phyloP scores from a whole-genome alignment of 2,329 filamentous ascomycete genomes.

The Berkeleyomyces basicola region DNA sequence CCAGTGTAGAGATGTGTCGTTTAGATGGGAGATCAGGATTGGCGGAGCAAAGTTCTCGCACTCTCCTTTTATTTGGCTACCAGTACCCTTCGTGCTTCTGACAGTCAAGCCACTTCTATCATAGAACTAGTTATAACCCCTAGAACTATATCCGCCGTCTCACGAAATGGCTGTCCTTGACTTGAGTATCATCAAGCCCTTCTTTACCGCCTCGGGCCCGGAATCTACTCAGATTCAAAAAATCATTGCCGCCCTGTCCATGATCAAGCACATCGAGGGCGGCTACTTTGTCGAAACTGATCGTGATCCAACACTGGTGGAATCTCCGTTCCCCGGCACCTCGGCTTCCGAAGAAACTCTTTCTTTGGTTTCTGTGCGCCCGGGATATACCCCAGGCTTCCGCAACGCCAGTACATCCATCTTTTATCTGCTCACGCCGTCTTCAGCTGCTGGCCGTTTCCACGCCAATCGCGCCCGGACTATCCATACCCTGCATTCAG shows the following conservation, averaged over 20 bases:
- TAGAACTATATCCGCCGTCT: too few relatives aligned
- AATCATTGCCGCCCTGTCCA: slow-evolving; percentile 25
- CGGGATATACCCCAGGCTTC: slow-evolving; percentile 24
- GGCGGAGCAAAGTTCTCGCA: too few relatives aligned
- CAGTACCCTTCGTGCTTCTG: too few relatives aligned
- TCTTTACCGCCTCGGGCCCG: neutral
- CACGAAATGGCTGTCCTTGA: too few relatives aligned
- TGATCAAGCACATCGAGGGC: slow-evolving; percentile 43
- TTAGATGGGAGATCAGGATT: too few relatives aligned
- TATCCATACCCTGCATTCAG: slow-evolving; percentile 48
- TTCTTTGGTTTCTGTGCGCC: slow-evolving; percentile 20
- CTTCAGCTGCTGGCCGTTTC: slow-evolving; percentile 38
- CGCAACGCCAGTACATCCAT: slow-evolving; percentile 44
- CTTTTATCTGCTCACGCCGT: slow-evolving; percentile 45
- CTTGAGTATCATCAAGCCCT: slow-evolving; percentile 12
- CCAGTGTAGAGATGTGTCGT: too few relatives aligned
- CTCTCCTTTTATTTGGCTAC: too few relatives aligned
- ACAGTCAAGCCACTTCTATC: too few relatives aligned
- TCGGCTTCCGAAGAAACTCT: slow-evolving; percentile 24
- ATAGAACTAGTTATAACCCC: too few relatives aligned
- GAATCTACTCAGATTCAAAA: slow-evolving; percentile 13
- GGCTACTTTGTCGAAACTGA: slow-evolving; percentile 50
- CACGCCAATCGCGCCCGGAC: slow-evolving; percentile 46
- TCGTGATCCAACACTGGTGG: slow-evolving; percentile 31
- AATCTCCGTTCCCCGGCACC: slow-evolving; percentile 33